phyloP scores from a whole-genome alignment of 2,329 filamentous ascomycete species.

The Zymoseptoria passerinii region DNA sequence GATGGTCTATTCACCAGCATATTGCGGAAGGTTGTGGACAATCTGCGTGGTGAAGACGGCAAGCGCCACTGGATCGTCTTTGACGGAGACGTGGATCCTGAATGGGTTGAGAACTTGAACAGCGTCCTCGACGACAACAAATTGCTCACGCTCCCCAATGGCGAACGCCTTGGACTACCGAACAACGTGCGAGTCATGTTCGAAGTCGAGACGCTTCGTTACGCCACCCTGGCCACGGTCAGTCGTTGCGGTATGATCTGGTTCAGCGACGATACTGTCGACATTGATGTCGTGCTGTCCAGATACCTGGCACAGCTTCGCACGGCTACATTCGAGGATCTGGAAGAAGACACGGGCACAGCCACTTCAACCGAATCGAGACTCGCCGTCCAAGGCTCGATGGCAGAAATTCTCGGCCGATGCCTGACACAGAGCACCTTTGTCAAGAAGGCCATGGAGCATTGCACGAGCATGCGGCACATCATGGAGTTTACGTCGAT shows the following conservation, averaged over 20 bases:
- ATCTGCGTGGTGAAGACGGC: conserved; percentile 88
- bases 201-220: conserved; percentile 95
- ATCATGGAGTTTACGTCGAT: conserved; percentile 98
- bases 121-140: conserved; percentile 99
- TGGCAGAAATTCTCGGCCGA: conserved; percentile 69
- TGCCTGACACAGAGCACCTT: conserved; percentile 74
- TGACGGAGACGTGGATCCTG: conserved; percentile 95
- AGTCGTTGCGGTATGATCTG: conserved; percentile 99
- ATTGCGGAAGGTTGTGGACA: conserved; percentile 95
- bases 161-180: conserved; percentile 91
- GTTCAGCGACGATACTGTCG: conserved; percentile 98
- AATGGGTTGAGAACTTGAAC: conserved; percentile 99
- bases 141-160: conserved; percentile 89
- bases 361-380: conserved; percentile 43
- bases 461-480: conserved; percentile 73
- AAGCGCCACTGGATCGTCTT: conserved; percentile 99
- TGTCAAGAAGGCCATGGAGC: conserved; percentile 64
- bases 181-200: conserved; percentile 99
- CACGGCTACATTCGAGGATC: conserved; percentile 79
- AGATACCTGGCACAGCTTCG: conserved; percentile 83
- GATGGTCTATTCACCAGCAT: conserved; percentile 98
- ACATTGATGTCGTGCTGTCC: conserved; percentile 80
- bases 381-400: conserved; percentile 71
- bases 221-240: conserved; percentile 96
- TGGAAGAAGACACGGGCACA: conserved; percentile 84